Evolutionary conservation across 2,329 filamentous ascomycete genomes (phyloP).

Genomic region (Diaporthe helianthi): DNA sequence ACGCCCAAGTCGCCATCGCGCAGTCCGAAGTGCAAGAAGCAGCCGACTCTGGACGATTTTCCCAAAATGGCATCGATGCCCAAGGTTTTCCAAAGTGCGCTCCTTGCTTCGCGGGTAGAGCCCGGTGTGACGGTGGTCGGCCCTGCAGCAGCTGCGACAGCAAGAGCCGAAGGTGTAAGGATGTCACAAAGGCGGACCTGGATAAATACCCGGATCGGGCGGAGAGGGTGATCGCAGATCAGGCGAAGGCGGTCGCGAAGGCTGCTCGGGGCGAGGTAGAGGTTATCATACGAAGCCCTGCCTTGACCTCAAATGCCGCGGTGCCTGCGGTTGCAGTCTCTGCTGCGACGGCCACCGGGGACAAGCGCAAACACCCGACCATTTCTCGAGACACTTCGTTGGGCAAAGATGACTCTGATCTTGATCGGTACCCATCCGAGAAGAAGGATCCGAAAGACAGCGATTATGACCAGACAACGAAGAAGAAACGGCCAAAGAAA

Average conservation of each 20-base stretch:
- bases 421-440: background rate
- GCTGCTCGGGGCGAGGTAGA: background rate
- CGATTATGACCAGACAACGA: background rate
- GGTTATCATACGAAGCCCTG: background rate
- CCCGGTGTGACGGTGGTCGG: background rate
- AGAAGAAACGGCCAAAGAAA: constrained; percentile 12
- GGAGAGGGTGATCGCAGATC: background rate
- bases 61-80: background rate
- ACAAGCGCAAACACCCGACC: background rate
- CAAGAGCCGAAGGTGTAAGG: background rate
- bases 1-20: background rate
- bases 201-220: background rate
- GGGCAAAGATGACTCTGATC: background rate
- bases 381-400: too few species aligned
- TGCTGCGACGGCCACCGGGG: background rate
- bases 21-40: background rate
- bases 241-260: background rate
- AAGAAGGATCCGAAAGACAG: constrained; percentile 7
- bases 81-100: background rate
- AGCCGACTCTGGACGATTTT: background rate
- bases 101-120: background rate
- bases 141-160: background rate
- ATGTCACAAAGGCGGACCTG: background rate
- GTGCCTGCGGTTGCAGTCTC: background rate
- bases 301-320: background rate